phyloP scores from a whole-genome alignment of 257 asterid species.

The Vinca minor region DNA sequence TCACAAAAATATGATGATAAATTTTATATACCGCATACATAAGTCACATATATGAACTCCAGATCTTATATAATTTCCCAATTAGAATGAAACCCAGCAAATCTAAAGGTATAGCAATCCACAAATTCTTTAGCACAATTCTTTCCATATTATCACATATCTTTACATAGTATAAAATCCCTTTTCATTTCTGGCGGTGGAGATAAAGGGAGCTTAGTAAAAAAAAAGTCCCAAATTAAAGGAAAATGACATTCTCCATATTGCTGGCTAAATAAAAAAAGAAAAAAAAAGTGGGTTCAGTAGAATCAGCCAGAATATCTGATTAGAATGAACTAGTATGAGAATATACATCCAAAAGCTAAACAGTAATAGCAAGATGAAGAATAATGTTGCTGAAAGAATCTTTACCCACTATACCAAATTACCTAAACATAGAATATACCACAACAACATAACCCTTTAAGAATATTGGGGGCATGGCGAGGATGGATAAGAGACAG shows the following conservation, averaged over 20 bases:
- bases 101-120: background rate
- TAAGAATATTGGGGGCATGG: no score
- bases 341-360: background rate
- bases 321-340: background rate
- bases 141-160: background rate
- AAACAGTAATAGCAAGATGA: background rate
- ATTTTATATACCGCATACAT: background rate
- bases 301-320: slow-evolving; percentile 2
- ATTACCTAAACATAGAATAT: slow-evolving; percentile 4
- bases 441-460: no score
- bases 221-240: background rate
- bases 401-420: background rate
- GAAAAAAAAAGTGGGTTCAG: slow-evolving; percentile 5
- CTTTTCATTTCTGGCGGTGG: no score
- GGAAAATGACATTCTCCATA: background rate
- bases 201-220: no score
- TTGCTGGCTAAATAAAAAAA: background rate
- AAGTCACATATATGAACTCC: background rate
- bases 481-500: no score
- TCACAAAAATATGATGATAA: background rate
- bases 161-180: background rate
- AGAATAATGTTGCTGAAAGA: background rate
- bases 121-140: background rate
- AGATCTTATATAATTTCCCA: background rate
- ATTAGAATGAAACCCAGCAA: background rate